Percentiles rank a stretch among this genome's conserved stretches.
These are phyloP conservation scores for Penicillium fimorum DNA, from an alignment of 495 filamentous ascomycete genomes.

Conservation along the genomic window DNA sequence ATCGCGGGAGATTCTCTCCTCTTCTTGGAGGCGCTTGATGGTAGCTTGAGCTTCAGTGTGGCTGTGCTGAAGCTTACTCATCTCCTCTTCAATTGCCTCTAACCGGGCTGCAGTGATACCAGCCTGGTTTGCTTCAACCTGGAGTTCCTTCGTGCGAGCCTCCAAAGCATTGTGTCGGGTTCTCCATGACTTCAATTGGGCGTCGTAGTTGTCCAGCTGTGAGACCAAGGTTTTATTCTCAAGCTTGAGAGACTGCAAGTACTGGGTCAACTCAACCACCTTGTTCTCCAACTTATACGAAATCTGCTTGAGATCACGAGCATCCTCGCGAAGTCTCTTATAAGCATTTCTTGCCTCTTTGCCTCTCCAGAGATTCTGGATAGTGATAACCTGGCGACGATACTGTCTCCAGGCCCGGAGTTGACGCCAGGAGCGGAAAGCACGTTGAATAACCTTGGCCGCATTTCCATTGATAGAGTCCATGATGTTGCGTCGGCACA, in stretches of 20 bases:
- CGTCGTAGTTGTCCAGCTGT: conserved; percentile 95
- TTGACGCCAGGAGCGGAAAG: conserved; percentile 78
- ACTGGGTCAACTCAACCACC: conserved; percentile 96
- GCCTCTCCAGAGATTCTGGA: conserved; percentile 93
- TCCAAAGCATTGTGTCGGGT: conserved; percentile 89
- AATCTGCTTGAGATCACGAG: conserved; percentile 96
- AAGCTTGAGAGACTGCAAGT: conserved; percentile 82
- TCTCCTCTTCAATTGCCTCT: conserved; percentile 86
- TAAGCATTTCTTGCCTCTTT: conserved; percentile 77
- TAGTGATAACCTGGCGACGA: conserved; percentile 79
- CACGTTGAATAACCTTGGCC: conserved; percentile 83
- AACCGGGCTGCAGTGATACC: conserved; percentile 90
- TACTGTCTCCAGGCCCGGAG: conserved; percentile 83
- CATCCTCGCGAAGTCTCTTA: conserved; percentile 88
- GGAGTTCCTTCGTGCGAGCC: conserved; percentile 84
- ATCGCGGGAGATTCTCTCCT: conserved; percentile 79
- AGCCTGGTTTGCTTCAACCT: conserved; percentile 94
- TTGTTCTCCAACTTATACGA: conserved; percentile 99
- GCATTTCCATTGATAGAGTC: conserved; percentile 93
- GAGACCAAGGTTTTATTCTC: conserved; percentile 86
- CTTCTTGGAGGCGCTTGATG: conserved; percentile 90
- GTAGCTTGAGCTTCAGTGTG: conserved; percentile 83
- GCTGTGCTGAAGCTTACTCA: conserved; percentile 82
- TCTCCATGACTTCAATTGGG: conserved; percentile 92
- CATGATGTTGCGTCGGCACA: conserved; percentile 84